Conservation (phyloP, 2,329 filamentous ascomycete species). For the Colletotrichum tofieldiae region DNA sequence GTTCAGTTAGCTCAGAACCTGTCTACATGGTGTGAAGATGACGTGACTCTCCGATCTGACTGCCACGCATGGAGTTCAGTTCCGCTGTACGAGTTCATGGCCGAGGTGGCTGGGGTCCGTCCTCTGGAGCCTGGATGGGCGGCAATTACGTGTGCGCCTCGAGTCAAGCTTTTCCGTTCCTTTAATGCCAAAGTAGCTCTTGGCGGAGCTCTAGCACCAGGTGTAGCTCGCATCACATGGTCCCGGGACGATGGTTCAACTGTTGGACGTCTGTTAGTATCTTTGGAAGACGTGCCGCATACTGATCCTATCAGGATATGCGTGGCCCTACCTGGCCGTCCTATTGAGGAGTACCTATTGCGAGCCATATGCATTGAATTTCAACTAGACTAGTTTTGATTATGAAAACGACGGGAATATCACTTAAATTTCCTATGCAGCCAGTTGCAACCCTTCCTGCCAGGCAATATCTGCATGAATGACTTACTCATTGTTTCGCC, state of each 20-base stretch:
- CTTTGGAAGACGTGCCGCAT: not conserved
- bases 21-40: slow-evolving; percentile 46
- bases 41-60: slow-evolving; percentile 44
- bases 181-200: slow-evolving; percentile 14
- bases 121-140: slow-evolving; percentile 39
- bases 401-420: too few relatives aligned
- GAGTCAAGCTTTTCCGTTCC: slow-evolving; percentile 5
- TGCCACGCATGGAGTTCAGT: slow-evolving; percentile 46
- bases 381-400: too few relatives aligned
- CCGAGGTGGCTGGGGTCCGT: slow-evolving; percentile 42
- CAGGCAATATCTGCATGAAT: too few relatives aligned
- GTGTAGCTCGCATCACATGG: slow-evolving; percentile 12
- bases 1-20: slow-evolving; percentile 38
- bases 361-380: too few relatives aligned
- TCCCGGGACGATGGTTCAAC: not conserved
- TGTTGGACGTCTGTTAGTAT: not conserved
- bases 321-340: not conserved
- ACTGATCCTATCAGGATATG: not conserved
- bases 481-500: too few relatives aligned
- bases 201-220: slow-evolving; percentile 7
- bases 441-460: too few relatives aligned
- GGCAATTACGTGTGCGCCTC: slow-evolving; percentile 39
- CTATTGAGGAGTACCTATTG: too few relatives aligned
- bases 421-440: too few relatives aligned
- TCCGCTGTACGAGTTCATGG: slow-evolving; percentile 45